Evolutionary conservation across 495 filamentous ascomycete species (phyloP).

Genomic region (Xylaria scruposa): DNA sequence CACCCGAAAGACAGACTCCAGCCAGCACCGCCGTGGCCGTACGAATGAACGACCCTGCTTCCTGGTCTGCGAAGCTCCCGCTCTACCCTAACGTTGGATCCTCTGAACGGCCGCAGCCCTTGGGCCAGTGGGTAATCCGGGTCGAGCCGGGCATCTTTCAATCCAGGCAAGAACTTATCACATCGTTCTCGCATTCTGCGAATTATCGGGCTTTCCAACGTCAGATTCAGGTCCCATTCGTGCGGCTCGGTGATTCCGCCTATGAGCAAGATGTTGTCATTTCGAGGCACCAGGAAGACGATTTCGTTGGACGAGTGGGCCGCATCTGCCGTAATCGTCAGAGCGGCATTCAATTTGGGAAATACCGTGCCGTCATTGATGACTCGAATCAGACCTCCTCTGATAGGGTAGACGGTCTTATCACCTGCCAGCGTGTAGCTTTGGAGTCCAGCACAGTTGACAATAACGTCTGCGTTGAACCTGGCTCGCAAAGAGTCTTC

Average conservation of each 20-base stretch:
- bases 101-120: constrained; percentile 51
- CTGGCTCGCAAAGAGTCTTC: constrained; percentile 45
- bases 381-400: constrained; percentile 57
- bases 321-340: constrained; percentile 50
- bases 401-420: constrained; percentile 49
- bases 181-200: constrained; percentile 53
- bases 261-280: constrained; percentile 57
- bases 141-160: constrained; percentile 54
- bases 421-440: constrained; percentile 47
- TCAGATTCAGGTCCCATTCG: constrained; percentile 50
- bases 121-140: constrained; percentile 54
- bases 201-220: constrained; percentile 49
- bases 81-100: constrained; percentile 53
- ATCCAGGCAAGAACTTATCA: constrained; percentile 50
- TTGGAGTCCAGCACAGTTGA: constrained; percentile 56
- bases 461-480: constrained; percentile 53
- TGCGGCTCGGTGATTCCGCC: constrained; percentile 52
- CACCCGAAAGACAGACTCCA: constrained; percentile 57
- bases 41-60: constrained; percentile 53
- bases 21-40: constrained; percentile 57
- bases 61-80: constrained; percentile 46
- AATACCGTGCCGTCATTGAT: constrained; percentile 58
- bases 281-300: constrained; percentile 59
- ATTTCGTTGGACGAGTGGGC: constrained; percentile 49
- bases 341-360: constrained; percentile 52